phyloP scores from a whole-genome alignment of 352 stramenopile genomes.

The Globisporangium ultimum region DNA sequence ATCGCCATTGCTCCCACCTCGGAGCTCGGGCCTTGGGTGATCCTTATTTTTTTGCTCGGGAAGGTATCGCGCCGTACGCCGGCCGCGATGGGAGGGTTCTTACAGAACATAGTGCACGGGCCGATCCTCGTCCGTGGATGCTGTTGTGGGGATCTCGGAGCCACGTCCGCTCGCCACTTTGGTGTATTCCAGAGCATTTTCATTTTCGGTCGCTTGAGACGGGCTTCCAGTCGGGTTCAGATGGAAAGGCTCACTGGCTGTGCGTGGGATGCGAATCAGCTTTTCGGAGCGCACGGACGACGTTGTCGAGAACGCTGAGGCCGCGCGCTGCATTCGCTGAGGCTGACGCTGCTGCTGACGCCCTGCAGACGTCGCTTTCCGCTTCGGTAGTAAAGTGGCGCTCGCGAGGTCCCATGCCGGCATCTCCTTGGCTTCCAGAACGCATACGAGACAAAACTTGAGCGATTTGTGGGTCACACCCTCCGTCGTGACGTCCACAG shows the following conservation, averaged over 20 bases:
- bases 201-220: background rate
- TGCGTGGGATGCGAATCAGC: background rate
- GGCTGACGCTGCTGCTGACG: background rate
- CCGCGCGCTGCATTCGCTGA: background rate
- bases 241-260: background rate
- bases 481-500: constrained; percentile 38
- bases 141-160: background rate
- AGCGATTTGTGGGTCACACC: constrained; percentile 29
- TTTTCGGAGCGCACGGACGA: background rate
- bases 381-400: constrained; percentile 2
- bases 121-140: background rate
- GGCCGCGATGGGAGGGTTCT: background rate
- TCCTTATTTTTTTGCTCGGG: background rate
- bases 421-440: constrained; percentile 43
- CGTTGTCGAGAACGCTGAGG: constrained; percentile 2
- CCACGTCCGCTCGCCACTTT: background rate
- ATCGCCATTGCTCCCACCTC: background rate
- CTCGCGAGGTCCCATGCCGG: constrained; percentile 42
- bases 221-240: background rate
- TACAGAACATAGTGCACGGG: background rate
- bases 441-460: constrained; percentile 44
- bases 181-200: background rate
- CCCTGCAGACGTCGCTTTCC: background rate
- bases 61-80: background rate
- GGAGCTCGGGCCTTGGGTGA: background rate